Conservation (phyloP, 2,329 filamentous ascomycete species). For the Fragosphaeria purpurea region DNA sequence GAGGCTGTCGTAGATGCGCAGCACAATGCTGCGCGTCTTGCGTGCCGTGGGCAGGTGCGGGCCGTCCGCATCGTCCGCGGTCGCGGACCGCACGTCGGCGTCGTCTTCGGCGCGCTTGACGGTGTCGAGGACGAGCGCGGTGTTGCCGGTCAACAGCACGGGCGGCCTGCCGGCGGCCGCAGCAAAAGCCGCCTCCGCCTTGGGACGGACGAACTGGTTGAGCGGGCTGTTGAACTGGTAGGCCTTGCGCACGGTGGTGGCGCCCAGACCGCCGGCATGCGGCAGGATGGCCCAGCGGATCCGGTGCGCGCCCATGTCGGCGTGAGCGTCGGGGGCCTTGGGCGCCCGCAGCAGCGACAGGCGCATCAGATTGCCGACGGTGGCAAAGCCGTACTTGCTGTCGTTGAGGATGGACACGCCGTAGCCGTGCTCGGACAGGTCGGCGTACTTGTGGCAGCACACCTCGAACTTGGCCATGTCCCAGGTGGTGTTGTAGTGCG, state of each 20-base stretch:
- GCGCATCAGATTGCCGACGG: slow-evolving; percentile 57
- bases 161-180: slow-evolving; percentile 25
- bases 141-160: slow-evolving; percentile 56
- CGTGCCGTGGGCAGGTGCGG: slow-evolving; percentile 42
- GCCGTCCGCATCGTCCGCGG: slow-evolving; percentile 18
- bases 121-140: slow-evolving; percentile 70
- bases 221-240: slow-evolving; percentile 59
- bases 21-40: slow-evolving; percentile 66
- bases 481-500: slow-evolving; percentile 93
- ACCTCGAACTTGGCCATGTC: slow-evolving; percentile 77
- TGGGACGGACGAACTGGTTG: slow-evolving; percentile 15
- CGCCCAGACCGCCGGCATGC: slow-evolving; percentile 45
- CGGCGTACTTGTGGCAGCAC: slow-evolving; percentile 65
- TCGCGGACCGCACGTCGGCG: slow-evolving; percentile 56
- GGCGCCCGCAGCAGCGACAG: slow-evolving; percentile 54
- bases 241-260: slow-evolving; percentile 49
- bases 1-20: slow-evolving; percentile 80
- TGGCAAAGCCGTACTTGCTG: slow-evolving; percentile 61
- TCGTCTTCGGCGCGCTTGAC: slow-evolving; percentile 92
- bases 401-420: slow-evolving; percentile 62
- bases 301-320: slow-evolving; percentile 57
- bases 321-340: slow-evolving; percentile 59
- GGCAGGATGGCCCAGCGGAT: slow-evolving; percentile 60
- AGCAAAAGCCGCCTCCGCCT: not conserved
- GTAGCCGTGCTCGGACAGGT: slow-evolving; percentile 58